Base-by-base conservation (phyloP, 352 stramenopile genomes). In the Aphanomyces invadans region DNA sequence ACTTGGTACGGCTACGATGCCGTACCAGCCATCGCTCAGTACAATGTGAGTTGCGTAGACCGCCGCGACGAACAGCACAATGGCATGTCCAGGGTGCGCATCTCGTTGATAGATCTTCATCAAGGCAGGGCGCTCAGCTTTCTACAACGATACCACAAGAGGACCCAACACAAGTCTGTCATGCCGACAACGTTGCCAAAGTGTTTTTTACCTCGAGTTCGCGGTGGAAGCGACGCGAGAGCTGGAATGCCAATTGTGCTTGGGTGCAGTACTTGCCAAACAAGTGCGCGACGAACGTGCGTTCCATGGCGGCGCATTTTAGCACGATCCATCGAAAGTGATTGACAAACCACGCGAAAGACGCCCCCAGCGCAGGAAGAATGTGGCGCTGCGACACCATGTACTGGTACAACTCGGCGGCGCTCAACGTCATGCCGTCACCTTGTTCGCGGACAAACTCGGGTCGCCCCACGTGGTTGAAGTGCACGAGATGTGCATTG, bases 21-120 rank as follows among this genome's bases (percentile, higher is more conserved):
- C 78, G 69, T 91, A 87, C 82, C 82, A 88, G 25, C 82, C 82
- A 70, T 91, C 82, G 0, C 79, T 89, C 12, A 91, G 66, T 31
- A 91, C 80, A 76, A 76, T 87, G 45, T 76, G 74, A 2, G 76
- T 61, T 7, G 77, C 78, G n/a, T 87, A 46, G 17, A 86, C 77
- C 26, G 71, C 73, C 64, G 79, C 82, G 59, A 91, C 69, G 39
- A 78, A 83, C 9, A 91, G 71, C 23, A 87, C 74, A 75, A 89
- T 83, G 42, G 79, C 87, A 51, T 72, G 82, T n/a, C 77, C 70
- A 7, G 79, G 73, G 56, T 78, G 88, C 48, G 79, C 74, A 59
- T 91, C 82, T 51, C 80, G 76, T 31, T 89, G 61, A 1, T 88
- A 74, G 59, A 91, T 71, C 62, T 87, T 86, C 69, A 87, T 89